A percentile compares a stretch with the other conserved stretches of the same genome.
phyloP scores from a whole-genome alignment of 495 filamentous ascomycete species.

The Xylaria scruposa region DNA sequence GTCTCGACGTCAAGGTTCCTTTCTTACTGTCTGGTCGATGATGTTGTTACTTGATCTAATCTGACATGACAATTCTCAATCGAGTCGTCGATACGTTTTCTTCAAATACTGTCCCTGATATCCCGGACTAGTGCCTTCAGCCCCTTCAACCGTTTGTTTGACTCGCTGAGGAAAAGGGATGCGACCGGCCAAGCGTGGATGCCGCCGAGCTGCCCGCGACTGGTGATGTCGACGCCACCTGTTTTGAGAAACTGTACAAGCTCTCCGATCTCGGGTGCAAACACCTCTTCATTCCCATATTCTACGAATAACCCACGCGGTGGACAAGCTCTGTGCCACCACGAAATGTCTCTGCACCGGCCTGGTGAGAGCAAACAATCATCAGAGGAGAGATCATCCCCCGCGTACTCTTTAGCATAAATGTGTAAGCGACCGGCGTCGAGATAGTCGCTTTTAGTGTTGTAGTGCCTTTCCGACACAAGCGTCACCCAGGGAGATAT shows the following conservation, averaged over 20 bases:
- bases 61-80: slow-evolving; percentile 44
- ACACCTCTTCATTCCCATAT: slow-evolving; percentile 75
- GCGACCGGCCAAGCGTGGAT: slow-evolving; percentile 85
- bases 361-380: slow-evolving; percentile 72
- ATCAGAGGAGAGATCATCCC: slow-evolving; percentile 48
- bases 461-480: slow-evolving; percentile 59
- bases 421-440: slow-evolving; percentile 58
- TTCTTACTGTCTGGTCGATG: slow-evolving; percentile 54
- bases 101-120: slow-evolving; percentile 45
- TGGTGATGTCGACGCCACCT: slow-evolving; percentile 54
- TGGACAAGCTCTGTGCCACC: slow-evolving; percentile 69
- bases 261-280: slow-evolving; percentile 66
- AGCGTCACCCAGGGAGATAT: slow-evolving; percentile 69
- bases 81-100: background rate
- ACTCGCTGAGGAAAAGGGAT: slow-evolving; percentile 66
- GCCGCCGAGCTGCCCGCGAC: slow-evolving; percentile 61
- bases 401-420: slow-evolving; percentile 71
- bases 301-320: slow-evolving; percentile 64
- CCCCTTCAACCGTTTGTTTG: slow-evolving; percentile 62
- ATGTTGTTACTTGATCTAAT: slow-evolving; percentile 64
- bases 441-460: slow-evolving; percentile 69
- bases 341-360: slow-evolving; percentile 63
- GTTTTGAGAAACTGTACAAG: slow-evolving; percentile 56
- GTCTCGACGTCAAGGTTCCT: slow-evolving; percentile 51
- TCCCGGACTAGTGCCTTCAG: slow-evolving; percentile 61